Base-by-base conservation (phyloP, 2,329 filamentous ascomycete genomes). In the Huntiella moniliformis region DNA sequence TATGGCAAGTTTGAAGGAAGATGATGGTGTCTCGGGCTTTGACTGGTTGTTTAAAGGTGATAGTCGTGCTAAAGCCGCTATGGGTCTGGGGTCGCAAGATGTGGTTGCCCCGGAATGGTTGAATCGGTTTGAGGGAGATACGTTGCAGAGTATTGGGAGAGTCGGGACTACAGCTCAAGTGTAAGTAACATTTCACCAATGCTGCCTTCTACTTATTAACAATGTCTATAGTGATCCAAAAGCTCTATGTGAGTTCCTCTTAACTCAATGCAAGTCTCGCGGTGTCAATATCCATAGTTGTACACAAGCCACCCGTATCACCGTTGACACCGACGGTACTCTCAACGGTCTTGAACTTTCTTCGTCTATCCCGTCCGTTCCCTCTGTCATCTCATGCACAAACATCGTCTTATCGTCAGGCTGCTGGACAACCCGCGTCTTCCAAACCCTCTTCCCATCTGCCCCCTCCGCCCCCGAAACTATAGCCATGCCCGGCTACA, bases 391-490 rank as follows among this genome's bases (percentile, higher is more conserved):
- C 2, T 68, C 76, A 0, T 83, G 79, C 54, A 73, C 70, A 0
- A 70, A 72, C 8, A 57, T 88, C 17, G 62, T 87, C 12, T 67
- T 88, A 50, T 63, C 79, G 0, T 71, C 79, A 0, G 82, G 82
- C 3, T 71, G 75, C 3, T 88, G 83, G 82, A 79, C 80, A 0
- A 68, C 73, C 0, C 60, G 61, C 31, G 73, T 83, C n/a, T 79
- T 84, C 56, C 53, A 61, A 2, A 61, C 64, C 0, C 67, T 88
- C 12, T 87, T 88, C 55, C 73, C 73, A 0, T 54, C 58, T 0
- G 68, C 77, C 1, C 61, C 86, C 16, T 72, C 75, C 0, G 46
- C 58, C 3, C 35, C 42, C 8, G 15, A 37, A 4, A 64, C 85
- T 37, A 62, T 64, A 3, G 67, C 73, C 13, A 62, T 86, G 4